Evolutionary conservation across 2,329 filamentous ascomycete genomes (phyloP), one percentile per base, ranked within the genome.

Genomic region (Cercospora canescens): DNA sequence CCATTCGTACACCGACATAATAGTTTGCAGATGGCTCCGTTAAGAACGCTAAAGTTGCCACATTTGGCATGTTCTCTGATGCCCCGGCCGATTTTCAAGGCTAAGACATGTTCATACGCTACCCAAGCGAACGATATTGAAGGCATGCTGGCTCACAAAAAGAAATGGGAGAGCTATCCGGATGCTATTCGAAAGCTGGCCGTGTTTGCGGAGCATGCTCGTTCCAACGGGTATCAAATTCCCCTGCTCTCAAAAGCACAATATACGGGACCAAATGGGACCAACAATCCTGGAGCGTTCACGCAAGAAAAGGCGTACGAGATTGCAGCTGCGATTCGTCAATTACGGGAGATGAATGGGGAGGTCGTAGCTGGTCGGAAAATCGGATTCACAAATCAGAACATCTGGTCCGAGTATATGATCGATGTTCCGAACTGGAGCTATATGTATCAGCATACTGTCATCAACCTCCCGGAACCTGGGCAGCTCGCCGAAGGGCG

Each of bases 291-390:
- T 16, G 69, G 67, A 54, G 58, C 60, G 7, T 67, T 71, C 37
- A 61, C 69, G 55, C 68, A 71, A 48, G 62, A 61, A 24, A 69
- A 69, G 48, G 70, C 70, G 7, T 71, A 71, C 28, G 66, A 69
- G 14, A 66, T 71, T 26, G 66, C 70, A 18, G 68, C 68, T 21
- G 70, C 70, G 6, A 70, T 71, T 37, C 65, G 65, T 45, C 67
- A 70, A 45, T 62, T 71, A n/a, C 67, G 70, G 6, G 68, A 71
- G 39, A 71, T 70, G 68, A 71, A 71, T 45, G 70, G 70, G 16
- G 70, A 71, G 48, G 41, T 69, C 16, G 65, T 68, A 4, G 67
- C 67, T 11, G 70, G 70, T 11, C 63, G 70, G 4, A 71, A 70
- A 24, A 65, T 71, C 24, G 70, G 70, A 26, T 71, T 71, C 48